Evolutionary conservation across 2,329 filamentous ascomycete species (phyloP), one percentile per base, ranked within the genome.

Genomic region (Acrodontium crateriforme): DNA sequence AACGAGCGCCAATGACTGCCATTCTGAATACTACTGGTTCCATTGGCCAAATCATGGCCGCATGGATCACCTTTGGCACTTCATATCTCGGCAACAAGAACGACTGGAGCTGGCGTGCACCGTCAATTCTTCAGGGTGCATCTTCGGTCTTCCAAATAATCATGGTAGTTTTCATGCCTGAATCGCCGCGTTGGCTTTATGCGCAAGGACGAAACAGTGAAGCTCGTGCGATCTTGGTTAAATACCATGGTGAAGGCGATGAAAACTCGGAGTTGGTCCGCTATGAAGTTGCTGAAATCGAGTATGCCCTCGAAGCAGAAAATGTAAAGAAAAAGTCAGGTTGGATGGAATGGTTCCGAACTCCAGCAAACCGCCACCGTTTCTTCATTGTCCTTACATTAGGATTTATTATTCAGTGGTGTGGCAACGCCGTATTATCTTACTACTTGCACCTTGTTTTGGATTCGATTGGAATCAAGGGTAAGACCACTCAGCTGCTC

Each of bases 131-230:
- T 18, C 33, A 35, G 12, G 48, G 42, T 49, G 13, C 39, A 50
- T n/a, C 45, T 31, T 6, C 27, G 19, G 8, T 36, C 7, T 24
- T 24, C n/a, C 21, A 24, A 14, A 31, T 43, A 9, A 37, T 40
- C 10, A 36, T 64, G 42, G 63, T 61, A 40, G 59, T 70, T 34
- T 53, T 72, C 31, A 30, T 34, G 2, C 69, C 69, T 0, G 69
- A 74, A 38, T 69, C 67, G 0, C 70, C 70, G 2, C 54, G 69
- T 36, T 74, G 68, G 68, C 54, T 72, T 6, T 60, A 69, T 14
- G 55, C 58, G 23, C 59, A 67, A 20, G 63, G 67, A 24, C 61
- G 64, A 9, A 52, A 59, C 5, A 67, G 71, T 11, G 62, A 74
- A 40, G 70, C 68, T 0, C 55, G 65, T 23, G 50, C 58, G 2